Evolutionary conservation across 768 basidiomycete genomes (phyloP).

Genomic region (Coprinopsis cinerea): DNA sequence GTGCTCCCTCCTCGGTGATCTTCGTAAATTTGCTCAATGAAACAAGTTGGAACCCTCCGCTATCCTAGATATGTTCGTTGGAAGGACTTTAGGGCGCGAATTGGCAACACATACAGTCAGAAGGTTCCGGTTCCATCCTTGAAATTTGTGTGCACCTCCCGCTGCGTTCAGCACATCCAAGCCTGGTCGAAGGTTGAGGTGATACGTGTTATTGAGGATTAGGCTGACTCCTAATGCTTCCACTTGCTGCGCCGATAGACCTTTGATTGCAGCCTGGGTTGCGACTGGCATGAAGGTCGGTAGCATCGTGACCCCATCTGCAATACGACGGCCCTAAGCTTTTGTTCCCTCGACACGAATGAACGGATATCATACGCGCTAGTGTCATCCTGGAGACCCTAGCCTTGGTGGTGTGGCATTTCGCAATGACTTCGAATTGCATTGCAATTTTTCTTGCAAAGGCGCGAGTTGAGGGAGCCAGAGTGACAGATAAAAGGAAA

Average conservation of each 20-base stretch:
- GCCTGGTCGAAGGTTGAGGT: slow-evolving; percentile 82
- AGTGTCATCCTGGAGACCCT: slow-evolving; percentile 83
- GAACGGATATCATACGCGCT: slow-evolving; percentile 46
- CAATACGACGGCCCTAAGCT: background rate
- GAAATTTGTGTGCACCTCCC: slow-evolving; percentile 86
- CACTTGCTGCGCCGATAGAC: slow-evolving; percentile 79
- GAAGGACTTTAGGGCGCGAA: background rate
- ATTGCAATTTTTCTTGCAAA: slow-evolving; percentile 44
- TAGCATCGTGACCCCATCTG: slow-evolving; percentile 76
- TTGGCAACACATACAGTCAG: slow-evolving; percentile 54
- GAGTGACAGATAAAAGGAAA: slow-evolving; percentile 1
- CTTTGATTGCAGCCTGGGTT: slow-evolving; percentile 89
- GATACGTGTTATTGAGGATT: slow-evolving; percentile 88
- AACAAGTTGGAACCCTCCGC: slow-evolving; percentile 86
- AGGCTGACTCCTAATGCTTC: slow-evolving; percentile 77
- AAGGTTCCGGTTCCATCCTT: slow-evolving; percentile 83
- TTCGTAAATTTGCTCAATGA: slow-evolving; percentile 79
- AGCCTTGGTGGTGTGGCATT: slow-evolving; percentile 75
- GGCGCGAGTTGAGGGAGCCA: slow-evolving; percentile 16
- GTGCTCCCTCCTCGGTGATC: slow-evolving; percentile 84
- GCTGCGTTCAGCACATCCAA: slow-evolving; percentile 63
- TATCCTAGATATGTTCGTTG: slow-evolving; percentile 48
- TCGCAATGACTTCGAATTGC: slow-evolving; percentile 80
- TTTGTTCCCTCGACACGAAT: background rate
- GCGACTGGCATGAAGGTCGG: slow-evolving; percentile 95